A percentile compares a stretch with the other conserved stretches of the same genome.
Evolutionary conservation across 2,329 filamentous ascomycete species (phyloP).

Genomic region (Curvularia lunata): DNA sequence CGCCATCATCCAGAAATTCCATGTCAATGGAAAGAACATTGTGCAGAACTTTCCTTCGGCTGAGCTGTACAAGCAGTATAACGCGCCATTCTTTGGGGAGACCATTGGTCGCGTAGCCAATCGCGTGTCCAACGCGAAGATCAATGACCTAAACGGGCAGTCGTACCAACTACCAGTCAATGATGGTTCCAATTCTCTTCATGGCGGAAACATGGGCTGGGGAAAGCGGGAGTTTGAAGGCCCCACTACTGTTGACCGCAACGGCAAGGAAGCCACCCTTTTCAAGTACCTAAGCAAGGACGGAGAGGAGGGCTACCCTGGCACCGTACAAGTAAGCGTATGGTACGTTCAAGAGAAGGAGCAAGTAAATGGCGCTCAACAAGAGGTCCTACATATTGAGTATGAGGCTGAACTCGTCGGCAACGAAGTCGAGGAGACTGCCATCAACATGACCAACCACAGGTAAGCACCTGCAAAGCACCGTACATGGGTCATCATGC

Average conservation of each 20-base stretch:
- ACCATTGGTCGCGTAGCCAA: slow-evolving; percentile 89
- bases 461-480: slow-evolving; percentile 62
- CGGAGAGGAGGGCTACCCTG: slow-evolving; percentile 89
- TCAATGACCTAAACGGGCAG: slow-evolving; percentile 74
- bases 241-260: slow-evolving; percentile 64
- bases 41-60: slow-evolving; percentile 83
- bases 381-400: slow-evolving; percentile 80
- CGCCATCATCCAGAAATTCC: slow-evolving; percentile 81
- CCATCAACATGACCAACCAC: slow-evolving; percentile 94
- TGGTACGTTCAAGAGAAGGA: slow-evolving; percentile 80
- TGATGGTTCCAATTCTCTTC: slow-evolving; percentile 73
- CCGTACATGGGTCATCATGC: neutral
- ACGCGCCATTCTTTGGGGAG: slow-evolving; percentile 84
- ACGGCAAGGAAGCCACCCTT: slow-evolving; percentile 53
- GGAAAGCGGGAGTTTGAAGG: slow-evolving; percentile 79
- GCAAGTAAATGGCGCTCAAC: slow-evolving; percentile 65
- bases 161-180: slow-evolving; percentile 75
- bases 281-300: slow-evolving; percentile 70
- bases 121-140: slow-evolving; percentile 73
- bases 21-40: slow-evolving; percentile 79
- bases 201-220: slow-evolving; percentile 71
- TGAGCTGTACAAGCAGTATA: slow-evolving; percentile 75
- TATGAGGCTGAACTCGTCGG: slow-evolving; percentile 84
- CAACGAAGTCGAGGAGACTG: slow-evolving; percentile 82
- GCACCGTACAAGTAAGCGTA: slow-evolving; percentile 77